These are phyloP conservation scores for Inonotus obliquus DNA, from an alignment of 1,284 basidiomycete genomes.

Conservation along the genomic window DNA sequence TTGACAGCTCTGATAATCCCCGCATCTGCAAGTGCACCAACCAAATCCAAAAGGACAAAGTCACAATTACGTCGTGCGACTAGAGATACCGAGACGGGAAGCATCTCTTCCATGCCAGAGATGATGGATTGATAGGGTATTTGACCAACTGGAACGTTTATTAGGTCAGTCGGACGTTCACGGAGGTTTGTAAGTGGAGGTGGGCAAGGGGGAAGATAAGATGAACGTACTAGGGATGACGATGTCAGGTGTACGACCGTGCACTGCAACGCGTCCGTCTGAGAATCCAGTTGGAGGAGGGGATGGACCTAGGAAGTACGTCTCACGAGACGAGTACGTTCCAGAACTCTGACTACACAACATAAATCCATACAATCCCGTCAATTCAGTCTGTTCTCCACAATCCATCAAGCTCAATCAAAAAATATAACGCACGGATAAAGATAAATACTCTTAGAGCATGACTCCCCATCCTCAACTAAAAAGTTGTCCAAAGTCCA, in stretches of 20 bases:
- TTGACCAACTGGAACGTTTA: conserved; percentile 30
- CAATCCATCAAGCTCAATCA: not conserved
- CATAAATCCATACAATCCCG: too few species aligned
- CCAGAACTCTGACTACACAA: conserved; percentile 7
- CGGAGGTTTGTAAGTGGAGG: too few species aligned
- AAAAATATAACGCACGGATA: conserved; percentile 31
- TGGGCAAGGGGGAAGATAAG: not conserved
- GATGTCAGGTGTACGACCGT: conserved; percentile 34
- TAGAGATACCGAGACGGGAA: conserved; percentile 37
- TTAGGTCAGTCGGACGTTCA: too few species aligned
- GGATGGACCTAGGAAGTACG: conserved; percentile 23
- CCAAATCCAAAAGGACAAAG: conserved; percentile 36
- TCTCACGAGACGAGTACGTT: conserved; percentile 7
- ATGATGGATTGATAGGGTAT: conserved; percentile 37
- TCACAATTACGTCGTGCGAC: conserved; percentile 36
- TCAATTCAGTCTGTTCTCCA: too few species aligned
- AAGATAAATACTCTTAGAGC: conserved; percentile 34
- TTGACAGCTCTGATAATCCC: conserved; percentile 28
- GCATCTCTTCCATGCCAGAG: conserved; percentile 33
- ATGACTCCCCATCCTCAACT: conserved; percentile 27
- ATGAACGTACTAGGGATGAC: conserved; percentile 29
- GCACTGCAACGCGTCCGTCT: conserved; percentile 27
- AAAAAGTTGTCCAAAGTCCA: conserved; percentile 32
- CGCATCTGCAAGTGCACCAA: conserved; percentile 31
- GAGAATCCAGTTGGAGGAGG: conserved; percentile 29